phyloP scores from a whole-genome alignment of 208 protist species.

The Wallacemonas sp. region DNA sequence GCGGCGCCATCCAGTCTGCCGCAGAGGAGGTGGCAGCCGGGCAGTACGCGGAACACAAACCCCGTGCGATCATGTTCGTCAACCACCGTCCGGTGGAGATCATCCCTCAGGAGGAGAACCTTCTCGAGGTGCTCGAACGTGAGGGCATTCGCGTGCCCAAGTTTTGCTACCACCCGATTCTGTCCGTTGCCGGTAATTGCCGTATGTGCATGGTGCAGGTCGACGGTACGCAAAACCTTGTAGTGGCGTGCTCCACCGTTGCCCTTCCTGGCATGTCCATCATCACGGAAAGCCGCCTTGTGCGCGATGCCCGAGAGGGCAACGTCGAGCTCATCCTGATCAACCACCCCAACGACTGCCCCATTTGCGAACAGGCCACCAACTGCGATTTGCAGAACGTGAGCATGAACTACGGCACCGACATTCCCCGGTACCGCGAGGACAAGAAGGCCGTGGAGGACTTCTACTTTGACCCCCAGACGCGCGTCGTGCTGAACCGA shows the following conservation, averaged over 20 bases:
- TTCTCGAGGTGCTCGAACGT: constrained; percentile 87
- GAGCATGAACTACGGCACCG: constrained; percentile 90
- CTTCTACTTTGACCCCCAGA: constrained; percentile 96
- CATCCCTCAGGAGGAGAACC: constrained; percentile 90
- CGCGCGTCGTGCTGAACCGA: constrained; percentile 94
- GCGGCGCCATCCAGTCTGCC: constrained; percentile 34
- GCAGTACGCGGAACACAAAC: constrained; percentile 85
- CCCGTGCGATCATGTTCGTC: constrained; percentile 91
- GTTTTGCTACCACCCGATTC: constrained; percentile 92
- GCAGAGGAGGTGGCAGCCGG: constrained; percentile 74
- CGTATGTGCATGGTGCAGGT: constrained; percentile 98
- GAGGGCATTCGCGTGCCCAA: constrained; percentile 91
- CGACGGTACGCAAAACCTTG: constrained; percentile 93
- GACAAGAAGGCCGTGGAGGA: constrained; percentile 93
- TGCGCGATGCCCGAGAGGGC: constrained; percentile 94
- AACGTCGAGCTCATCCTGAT: constrained; percentile 97
- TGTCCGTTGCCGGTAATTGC: constrained; percentile 97
- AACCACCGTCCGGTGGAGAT: constrained; percentile 91
- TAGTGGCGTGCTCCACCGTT: constrained; percentile 96
- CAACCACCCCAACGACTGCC: constrained; percentile 97
- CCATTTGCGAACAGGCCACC: constrained; percentile 97
- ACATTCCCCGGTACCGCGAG: constrained; percentile 86
- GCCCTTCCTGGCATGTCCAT: constrained; percentile 95
- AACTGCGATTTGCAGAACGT: constrained; percentile 97
- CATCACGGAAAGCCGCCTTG: constrained; percentile 93